These are phyloP conservation scores for Miscanthus lutarioriparius DNA, from an alignment of 176 grass and related monocot species.

Conservation along the genomic window DNA sequence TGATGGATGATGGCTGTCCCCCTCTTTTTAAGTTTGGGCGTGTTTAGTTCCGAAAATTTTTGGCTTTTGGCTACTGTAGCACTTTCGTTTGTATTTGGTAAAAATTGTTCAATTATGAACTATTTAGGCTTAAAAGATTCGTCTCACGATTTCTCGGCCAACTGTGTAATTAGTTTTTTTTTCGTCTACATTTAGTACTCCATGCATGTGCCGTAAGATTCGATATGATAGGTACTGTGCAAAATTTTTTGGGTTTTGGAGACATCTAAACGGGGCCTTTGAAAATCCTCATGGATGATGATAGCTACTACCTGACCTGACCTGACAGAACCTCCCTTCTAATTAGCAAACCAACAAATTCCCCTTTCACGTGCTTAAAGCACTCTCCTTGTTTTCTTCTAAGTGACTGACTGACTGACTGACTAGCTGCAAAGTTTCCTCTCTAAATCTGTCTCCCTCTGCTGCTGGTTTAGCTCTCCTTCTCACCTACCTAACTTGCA, in stretches of 20 bases:
- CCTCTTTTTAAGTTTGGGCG: slow-evolving; percentile 43
- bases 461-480: slow-evolving; percentile 66
- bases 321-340: slow-evolving; percentile 47
- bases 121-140: too few relatives aligned
- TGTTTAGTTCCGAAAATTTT: too few relatives aligned
- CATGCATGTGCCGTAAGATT: too few relatives aligned
- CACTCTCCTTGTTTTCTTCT: slow-evolving; percentile 42
- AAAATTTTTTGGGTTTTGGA: too few relatives aligned
- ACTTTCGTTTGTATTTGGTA: too few relatives aligned
- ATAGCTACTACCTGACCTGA: slow-evolving; percentile 58
- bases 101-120: too few relatives aligned
- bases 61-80: too few relatives aligned
- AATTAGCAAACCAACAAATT: slow-evolving; percentile 58
- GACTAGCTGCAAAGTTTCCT: slow-evolving; percentile 64
- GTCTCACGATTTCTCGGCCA: too few relatives aligned
- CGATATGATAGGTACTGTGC: too few relatives aligned
- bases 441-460: slow-evolving; percentile 68
- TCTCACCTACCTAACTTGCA: slow-evolving; percentile 67
- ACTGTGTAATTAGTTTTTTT: too few relatives aligned
- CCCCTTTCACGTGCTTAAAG: slow-evolving; percentile 34
- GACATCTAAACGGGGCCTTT: too few relatives aligned
- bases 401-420: slow-evolving; percentile 48
- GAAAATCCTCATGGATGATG: slow-evolving; percentile 35
- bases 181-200: too few relatives aligned
- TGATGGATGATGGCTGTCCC: slow-evolving; percentile 55